These are phyloP conservation scores for Tubosaeta sp. DNA, from an alignment of 768 basidiomycete species.

Conservation along the genomic window DNA sequence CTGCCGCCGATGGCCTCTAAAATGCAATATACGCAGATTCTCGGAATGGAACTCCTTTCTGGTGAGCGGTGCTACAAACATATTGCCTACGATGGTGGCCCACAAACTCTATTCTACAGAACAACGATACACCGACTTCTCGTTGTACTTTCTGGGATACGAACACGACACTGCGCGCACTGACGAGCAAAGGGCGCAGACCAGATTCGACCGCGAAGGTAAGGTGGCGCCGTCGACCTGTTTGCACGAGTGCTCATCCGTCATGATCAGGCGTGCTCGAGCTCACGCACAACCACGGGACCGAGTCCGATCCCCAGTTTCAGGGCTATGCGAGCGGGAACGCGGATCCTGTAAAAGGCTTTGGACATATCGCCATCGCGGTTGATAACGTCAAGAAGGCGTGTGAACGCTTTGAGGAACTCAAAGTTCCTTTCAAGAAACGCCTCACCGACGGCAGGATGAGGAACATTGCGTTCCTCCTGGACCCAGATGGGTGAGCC, in stretches of 20 bases:
- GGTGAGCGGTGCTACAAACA: conserved; percentile 31
- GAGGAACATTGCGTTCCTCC: conserved; percentile 76
- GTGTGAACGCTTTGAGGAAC: conserved; percentile 75
- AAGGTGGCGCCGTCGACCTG: background rate
- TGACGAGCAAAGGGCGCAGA: conserved; percentile 47
- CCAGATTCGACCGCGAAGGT: conserved; percentile 67
- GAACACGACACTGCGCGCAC: conserved; percentile 50
- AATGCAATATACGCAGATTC: conserved; percentile 32
- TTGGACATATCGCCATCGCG: conserved; percentile 86
- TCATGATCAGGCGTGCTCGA: conserved; percentile 64
- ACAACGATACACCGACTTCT: conserved; percentile 55
- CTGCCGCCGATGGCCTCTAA: background rate
- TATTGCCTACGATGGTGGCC: background rate
- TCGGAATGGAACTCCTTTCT: conserved; percentile 76
- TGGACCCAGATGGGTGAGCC: conserved; percentile 77
- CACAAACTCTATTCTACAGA: conserved; percentile 35
- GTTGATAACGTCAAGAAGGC: conserved; percentile 81
- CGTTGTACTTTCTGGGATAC: conserved; percentile 84
- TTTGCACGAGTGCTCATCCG: background rate
- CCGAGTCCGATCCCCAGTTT: conserved; percentile 75
- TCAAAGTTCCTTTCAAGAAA: conserved; percentile 87
- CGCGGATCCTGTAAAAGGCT: conserved; percentile 68
- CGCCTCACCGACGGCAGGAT: conserved; percentile 81
- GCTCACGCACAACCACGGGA: conserved; percentile 87
- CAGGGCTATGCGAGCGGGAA: conserved; percentile 86